These are phyloP conservation scores for Neonectria magnoliae DNA, from an alignment of 2,329 filamentous ascomycete species.

Conservation along the genomic window DNA sequence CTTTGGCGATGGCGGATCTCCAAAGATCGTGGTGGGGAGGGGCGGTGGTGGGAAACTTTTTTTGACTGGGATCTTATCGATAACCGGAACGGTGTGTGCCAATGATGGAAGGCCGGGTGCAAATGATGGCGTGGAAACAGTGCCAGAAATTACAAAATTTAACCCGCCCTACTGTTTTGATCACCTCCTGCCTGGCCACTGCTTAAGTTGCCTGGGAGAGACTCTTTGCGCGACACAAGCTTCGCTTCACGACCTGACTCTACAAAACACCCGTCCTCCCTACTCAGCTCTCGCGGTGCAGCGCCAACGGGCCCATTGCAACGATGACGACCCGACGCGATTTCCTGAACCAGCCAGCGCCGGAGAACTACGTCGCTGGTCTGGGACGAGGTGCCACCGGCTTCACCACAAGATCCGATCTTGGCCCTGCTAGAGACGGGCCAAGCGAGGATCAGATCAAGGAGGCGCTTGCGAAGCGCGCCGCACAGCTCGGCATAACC, in stretches of 20 bases:
- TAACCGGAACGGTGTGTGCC: conserved; percentile 18
- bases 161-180: conserved; percentile 6
- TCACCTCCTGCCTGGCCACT: conserved; percentile 18
- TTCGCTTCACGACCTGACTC: conserved; percentile 8
- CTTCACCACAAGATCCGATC: conserved; percentile 96
- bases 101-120: not conserved
- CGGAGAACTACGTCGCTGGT: conserved; percentile 93
- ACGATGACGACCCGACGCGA: conserved; percentile 75
- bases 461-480: conserved; percentile 93
- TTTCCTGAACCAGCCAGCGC: conserved; percentile 87
- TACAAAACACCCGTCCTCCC: conserved; percentile 10
- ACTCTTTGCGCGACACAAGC: conserved; percentile 18
- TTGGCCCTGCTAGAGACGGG: conserved; percentile 93
- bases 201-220: conserved; percentile 6
- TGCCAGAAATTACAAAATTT: not conserved
- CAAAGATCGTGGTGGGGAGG: conserved; percentile 28
- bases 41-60: conserved; percentile 41
- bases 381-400: conserved; percentile 97
- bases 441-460: conserved; percentile 99
- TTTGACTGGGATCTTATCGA: conserved; percentile 35
- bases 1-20: conserved; percentile 20
- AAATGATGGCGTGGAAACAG: not conserved
- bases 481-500: conserved; percentile 79
- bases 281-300: conserved; percentile 17
- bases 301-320: conserved; percentile 28